Percentiles rank a stretch among this genome's conserved stretches.
Evolutionary conservation across 1,284 basidiomycete species (phyloP).

Genomic region (Pseudozyma tsukubaensis): DNA sequence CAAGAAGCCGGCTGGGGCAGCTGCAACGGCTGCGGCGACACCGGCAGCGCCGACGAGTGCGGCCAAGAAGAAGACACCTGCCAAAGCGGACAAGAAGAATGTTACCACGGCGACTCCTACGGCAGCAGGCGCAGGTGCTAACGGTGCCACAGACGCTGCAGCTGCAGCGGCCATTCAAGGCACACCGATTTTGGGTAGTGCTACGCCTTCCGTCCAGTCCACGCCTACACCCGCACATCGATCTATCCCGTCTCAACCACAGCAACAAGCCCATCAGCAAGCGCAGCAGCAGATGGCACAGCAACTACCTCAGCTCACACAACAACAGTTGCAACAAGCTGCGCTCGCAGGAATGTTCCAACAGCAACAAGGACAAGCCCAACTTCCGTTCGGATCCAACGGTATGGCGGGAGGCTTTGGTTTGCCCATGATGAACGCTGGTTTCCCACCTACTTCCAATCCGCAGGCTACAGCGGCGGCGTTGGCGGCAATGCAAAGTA

Average conservation of each 20-base stretch:
- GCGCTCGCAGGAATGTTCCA: constrained; percentile 28
- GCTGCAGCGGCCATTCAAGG: constrained; percentile 12
- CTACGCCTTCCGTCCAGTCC: constrained; percentile 41
- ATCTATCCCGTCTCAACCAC: constrained; percentile 35
- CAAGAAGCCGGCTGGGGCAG: constrained; percentile 31
- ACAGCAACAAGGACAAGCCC: constrained; percentile 10
- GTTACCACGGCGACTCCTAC: constrained; percentile 1
- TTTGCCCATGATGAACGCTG: constrained; percentile 43
- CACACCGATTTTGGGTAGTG: constrained; percentile 40
- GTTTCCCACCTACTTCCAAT: constrained; percentile 23
- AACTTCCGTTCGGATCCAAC: constrained; percentile 14
- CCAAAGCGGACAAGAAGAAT: constrained; percentile 41
- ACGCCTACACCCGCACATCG: constrained; percentile 47
- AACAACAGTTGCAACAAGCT: constrained; percentile 24
- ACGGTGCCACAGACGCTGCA: constrained; percentile 1
- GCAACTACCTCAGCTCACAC: neutral
- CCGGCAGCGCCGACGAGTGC: constrained; percentile 21
- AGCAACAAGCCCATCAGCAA: constrained; percentile 21
- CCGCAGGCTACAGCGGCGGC: constrained; percentile 28
- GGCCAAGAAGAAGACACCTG: constrained; percentile 44
- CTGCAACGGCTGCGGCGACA: constrained; percentile 10
- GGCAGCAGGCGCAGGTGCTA: neutral
- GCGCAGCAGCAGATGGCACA: constrained; percentile 11
- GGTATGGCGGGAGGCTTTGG: constrained; percentile 10
- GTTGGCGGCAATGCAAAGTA: constrained; percentile 34